Base-by-base conservation (phyloP, 2,329 filamentous ascomycete genomes). In the Pyricularia sp. region DNA sequence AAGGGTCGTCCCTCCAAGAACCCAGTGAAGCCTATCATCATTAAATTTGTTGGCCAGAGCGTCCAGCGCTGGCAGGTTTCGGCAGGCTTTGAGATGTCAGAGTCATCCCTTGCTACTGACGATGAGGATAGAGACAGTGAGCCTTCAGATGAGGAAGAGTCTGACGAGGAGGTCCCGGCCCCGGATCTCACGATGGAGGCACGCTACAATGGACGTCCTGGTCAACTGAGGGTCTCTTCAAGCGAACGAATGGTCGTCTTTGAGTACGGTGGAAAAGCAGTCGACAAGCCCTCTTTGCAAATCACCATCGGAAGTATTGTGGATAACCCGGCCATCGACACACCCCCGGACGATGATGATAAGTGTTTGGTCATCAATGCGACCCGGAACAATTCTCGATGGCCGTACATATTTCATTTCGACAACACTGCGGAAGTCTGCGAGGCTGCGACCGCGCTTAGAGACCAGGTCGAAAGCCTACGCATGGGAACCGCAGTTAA, bases 371-470 rank as follows among this genome's bases (percentile, higher is more conserved):
- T 75, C 20, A 59, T 76, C 23, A 31, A 66, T 30, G 66, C 65
- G 36, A 23, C 64, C 65, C n/a, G 70, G 69, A 25, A 66, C 30
- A 28, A 12, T 42, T 42, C 66, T 68, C 11, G 63, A 70, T 72
- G 68, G 71, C 72, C 71, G 0, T 74, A 72, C 68, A 68, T 73
- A 25, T 76, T 77, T 64, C 64, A 72, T 17, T 71, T 76, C 31
- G 70, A 71, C 12, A 68, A 71, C 31, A 69, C 31, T 23, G 68
- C 68, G 0, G 69, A 69, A n/a, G 70, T 65, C 20, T 66, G 65
- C 17, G 11, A 71, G 11, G 68, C 69, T 1, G 73, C 72, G 0
- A 30, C 14, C 1, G 64, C 33, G 26, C 69, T 76, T 12, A 69
- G 69, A 68, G 23, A 33, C 9, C 70, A 42, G 58, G 69, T 66